Evolutionary conservation across 371 early-diverging fungal species (phyloP), one percentile per base, ranked within the genome.

Genomic region (Neoconidiobolus thromboides): DNA sequence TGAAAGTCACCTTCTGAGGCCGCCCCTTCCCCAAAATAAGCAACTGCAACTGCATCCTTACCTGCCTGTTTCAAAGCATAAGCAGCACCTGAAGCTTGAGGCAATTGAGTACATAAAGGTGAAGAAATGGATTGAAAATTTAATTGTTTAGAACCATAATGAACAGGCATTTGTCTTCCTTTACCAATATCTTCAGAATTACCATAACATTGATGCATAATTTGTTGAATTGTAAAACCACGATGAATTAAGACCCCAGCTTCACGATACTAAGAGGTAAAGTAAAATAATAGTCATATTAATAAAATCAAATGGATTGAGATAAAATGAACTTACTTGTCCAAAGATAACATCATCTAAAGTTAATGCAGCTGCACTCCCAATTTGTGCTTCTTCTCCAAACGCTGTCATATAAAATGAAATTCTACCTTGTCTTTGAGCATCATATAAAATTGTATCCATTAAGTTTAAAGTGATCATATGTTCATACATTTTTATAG

Each of bases 41-140:
- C 91, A 51, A 94, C 74, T 4, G 80, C 83, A 63, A 83, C 81
- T 61, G 84, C 85, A 59, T 85, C 74, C 55, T 78, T 75, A 1
- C 87, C 86, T 41, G 77, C 72, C 43, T 82, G 71, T 66, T 96
- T 96, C 60, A 93, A 70, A 0, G 94, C 94, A 67, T 93, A 97
- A n/a, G 93, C 97, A 10, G 96, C 83, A 38, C 97, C 97, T 0
- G 91, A 77, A n/a, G 97, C 97, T 69, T 96, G 97, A n/a, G 97
- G 97, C 49, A 97, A 76, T 73, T 97, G 96, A 7, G 97, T 96
- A 41, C 86, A 96, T 54, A 97, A 71, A 14, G 96, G 94, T 5
- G 94, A 93, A 15, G 95, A 95, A 58, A 97, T 96, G 5, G 97
- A 96, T 68, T 93, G 92, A 70, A 97, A 92, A 62, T 90, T 85